phyloP scores from a whole-genome alignment of 345 rosid species.

The Viola odorata region DNA sequence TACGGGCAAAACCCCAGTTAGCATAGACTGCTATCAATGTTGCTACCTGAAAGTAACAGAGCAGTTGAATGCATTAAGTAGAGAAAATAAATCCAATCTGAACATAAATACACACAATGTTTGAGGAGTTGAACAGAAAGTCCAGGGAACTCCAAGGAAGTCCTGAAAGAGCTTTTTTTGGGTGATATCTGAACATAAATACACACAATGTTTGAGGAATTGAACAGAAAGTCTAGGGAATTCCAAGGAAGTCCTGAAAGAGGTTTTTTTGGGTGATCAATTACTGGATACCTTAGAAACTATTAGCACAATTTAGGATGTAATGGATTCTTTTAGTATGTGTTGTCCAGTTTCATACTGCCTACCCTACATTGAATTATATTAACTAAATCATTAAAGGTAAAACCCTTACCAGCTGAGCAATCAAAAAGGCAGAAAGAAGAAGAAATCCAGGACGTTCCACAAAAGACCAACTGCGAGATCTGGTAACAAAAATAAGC shows the following conservation, averaged over 20 bases:
- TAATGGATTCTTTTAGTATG: no score
- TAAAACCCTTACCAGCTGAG: conserved; percentile 60
- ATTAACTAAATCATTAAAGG: no score
- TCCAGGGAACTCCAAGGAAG: no score
- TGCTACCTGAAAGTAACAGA: conserved; percentile 40
- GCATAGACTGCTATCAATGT: conserved; percentile 82
- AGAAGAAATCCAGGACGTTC: conserved; percentile 81
- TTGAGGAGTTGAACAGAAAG: no score
- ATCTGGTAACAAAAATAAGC: conserved; percentile 79
- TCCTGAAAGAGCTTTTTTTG: no score
- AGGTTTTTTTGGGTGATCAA: no score
- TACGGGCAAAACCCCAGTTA: conserved; percentile 62
- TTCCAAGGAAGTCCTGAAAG: no score
- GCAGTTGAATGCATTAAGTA: not conserved
- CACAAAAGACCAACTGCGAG: conserved; percentile 77
- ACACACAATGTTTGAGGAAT: no score
- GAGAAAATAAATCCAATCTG: not conserved
- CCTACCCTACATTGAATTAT: no score
- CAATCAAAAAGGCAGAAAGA: conserved; percentile 48
- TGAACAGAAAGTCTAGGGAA: no score
- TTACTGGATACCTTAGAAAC: no score
- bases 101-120: not conserved
- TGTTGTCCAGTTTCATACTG: not conserved
- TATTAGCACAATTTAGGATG: no score
- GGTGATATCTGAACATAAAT: not conserved